A percentile compares a stretch with the other conserved stretches of the same genome.
These are phyloP conservation scores for Nakazawaea holstii DNA, from an alignment of 805 yeast genomes.

Conservation along the genomic window DNA sequence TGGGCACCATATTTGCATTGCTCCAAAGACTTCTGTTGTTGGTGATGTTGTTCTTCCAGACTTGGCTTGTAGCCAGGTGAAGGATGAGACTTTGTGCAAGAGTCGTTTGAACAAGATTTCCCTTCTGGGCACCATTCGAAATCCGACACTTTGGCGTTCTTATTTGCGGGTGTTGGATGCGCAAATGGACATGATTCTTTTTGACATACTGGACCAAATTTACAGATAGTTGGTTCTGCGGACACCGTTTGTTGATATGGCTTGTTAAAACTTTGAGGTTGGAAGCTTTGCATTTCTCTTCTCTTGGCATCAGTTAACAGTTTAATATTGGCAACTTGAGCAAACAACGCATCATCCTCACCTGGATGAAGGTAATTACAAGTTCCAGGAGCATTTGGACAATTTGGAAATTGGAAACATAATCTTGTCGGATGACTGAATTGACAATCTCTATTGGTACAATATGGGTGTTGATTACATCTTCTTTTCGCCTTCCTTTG, in stretches of 20 bases:
- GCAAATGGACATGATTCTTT: slow-evolving; percentile 83
- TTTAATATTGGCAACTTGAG: slow-evolving; percentile 58
- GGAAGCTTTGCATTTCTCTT: slow-evolving; percentile 15
- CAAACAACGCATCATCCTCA: slow-evolving; percentile 71
- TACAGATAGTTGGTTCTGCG: slow-evolving; percentile 41
- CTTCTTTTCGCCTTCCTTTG: slow-evolving; percentile 54
- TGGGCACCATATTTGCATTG: slow-evolving; percentile 76
- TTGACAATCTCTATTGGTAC: slow-evolving; percentile 59
- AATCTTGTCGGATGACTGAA: slow-evolving; percentile 76
- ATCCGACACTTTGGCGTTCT: slow-evolving; percentile 60
- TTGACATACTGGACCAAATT: slow-evolving; percentile 69
- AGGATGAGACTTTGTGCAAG: slow-evolving; percentile 77
- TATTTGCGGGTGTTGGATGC: slow-evolving; percentile 86
- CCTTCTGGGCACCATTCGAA: slow-evolving; percentile 76
- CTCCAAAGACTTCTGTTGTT: slow-evolving; percentile 55
- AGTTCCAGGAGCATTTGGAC: slow-evolving; percentile 76
- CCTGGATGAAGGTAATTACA: slow-evolving; percentile 82
- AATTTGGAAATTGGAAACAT: slow-evolving; percentile 72
- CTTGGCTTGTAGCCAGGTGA: slow-evolving; percentile 50
- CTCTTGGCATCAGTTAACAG: slow-evolving; percentile 25
- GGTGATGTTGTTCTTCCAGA: slow-evolving; percentile 16
- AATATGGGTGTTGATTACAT: slow-evolving; percentile 68
- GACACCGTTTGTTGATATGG: slow-evolving; percentile 26
- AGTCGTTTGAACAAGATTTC: slow-evolving; percentile 52
- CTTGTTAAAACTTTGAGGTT: slow-evolving; percentile 28